Evolutionary conservation across 2,329 filamentous ascomycete species (phyloP), one percentile per base, ranked within the genome.

Genomic region (Periconia sp.): DNA sequence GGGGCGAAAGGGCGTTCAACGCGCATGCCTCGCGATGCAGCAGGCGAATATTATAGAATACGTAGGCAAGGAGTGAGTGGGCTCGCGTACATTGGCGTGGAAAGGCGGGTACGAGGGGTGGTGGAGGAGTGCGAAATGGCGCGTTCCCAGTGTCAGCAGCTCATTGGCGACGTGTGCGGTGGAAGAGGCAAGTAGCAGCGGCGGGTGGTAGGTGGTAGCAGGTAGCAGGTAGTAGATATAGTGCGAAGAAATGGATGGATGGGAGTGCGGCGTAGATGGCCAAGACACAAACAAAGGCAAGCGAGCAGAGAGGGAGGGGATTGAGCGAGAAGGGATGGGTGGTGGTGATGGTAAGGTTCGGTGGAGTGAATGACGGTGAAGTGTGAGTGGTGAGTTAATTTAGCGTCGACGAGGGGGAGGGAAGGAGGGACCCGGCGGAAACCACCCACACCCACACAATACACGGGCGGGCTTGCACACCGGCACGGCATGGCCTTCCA

Each of bases 401-500:
- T 30, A 37, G 45, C 9, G 44, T 46, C 31, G 48, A 40, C 33
- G 37, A 27, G 9, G 33, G 40, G 17, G 19, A n/a, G 42, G 33
- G 33, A 50, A 20, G 47, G 20, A 43, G 19, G 35, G 47, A 17
- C 15, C 10, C n/a, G n/a, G n/a, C n/a, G n/a, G n/a, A n/a, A n/a
- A n/a, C n/a, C n/a, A n/a, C n/a, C n/a, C n/a, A n/a, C n/a, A n/a
- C n/a, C n/a, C n/a, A n/a, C n/a, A n/a, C n/a, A n/a, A n/a, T n/a
- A n/a, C n/a, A n/a, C n/a, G n/a, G n/a, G n/a, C n/a, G n/a, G n/a
- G n/a, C n/a, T n/a, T n/a, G n/a, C n/a, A n/a, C n/a, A n/a, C n/a
- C 31, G 31, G 20, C 41, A 19, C 41, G 6, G 41, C n/a, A n/a
- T 14, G n/a, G 1, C 30, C 50, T 56, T 56, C 54, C 44, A 56